Conservation (phyloP, 306 rosid species). For the Betula pendula region DNA sequence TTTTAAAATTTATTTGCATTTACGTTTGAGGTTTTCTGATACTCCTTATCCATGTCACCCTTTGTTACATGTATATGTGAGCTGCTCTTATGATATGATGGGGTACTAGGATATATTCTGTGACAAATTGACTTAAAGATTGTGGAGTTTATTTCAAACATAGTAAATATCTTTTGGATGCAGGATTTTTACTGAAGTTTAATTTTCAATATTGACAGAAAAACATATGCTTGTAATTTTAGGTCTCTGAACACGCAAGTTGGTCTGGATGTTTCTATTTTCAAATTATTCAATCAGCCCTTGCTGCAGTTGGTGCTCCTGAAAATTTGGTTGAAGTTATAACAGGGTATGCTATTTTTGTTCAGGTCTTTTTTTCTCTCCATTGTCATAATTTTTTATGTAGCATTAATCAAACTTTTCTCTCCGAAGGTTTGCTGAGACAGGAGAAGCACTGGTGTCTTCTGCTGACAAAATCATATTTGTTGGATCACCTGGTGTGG, state of each 20-base stretch:
- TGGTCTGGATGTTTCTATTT: constrained; percentile 99
- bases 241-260: constrained; percentile 97
- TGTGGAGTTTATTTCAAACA: constrained; percentile 18
- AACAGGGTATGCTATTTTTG: constrained; percentile 66
- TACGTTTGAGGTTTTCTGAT: background rate
- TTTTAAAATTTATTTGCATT: background rate
- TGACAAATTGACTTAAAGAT: constrained; percentile 1
- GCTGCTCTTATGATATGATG: constrained; percentile 16
- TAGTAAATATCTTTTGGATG: constrained; percentile 5
- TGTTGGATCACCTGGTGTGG: constrained; percentile 97
- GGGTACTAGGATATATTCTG: constrained; percentile 13
- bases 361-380: constrained; percentile 13
- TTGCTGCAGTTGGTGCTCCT: constrained; percentile 98
- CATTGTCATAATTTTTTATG: constrained; percentile 20
- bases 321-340: constrained; percentile 92
- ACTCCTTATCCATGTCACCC: background rate
- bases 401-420: constrained; percentile 27
- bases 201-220: constrained; percentile 28
- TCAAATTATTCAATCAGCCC: constrained; percentile 95
- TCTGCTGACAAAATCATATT: constrained; percentile 92
- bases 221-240: constrained; percentile 33
- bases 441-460: constrained; percentile 93
- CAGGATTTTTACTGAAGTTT: constrained; percentile 13
- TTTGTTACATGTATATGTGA: constrained; percentile 1
- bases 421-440: constrained; percentile 81